These are phyloP conservation scores for Linum tenue DNA, from an alignment of 345 rosid genomes.

Conservation along the genomic window DNA sequence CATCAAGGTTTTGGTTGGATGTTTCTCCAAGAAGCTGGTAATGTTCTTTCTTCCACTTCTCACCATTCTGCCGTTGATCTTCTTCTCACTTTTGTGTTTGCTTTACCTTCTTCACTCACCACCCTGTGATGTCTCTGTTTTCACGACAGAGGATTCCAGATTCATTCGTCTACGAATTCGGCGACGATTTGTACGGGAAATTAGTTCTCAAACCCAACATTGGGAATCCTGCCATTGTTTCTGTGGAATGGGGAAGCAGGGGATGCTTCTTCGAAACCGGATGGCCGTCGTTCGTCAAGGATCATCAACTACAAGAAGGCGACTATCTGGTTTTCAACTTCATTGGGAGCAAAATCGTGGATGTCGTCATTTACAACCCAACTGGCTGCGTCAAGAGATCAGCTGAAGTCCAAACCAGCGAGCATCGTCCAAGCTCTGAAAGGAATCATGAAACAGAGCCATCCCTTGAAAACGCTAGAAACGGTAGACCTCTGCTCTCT, in stretches of 20 bases:
- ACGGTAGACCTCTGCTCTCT: no score
- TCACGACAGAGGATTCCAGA: background rate
- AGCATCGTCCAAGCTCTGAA: background rate
- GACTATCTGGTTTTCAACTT: background rate
- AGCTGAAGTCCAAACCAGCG: no score
- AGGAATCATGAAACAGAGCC: background rate
- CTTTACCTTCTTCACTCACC: background rate
- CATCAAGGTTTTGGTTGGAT: background rate
- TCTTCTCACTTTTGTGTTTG: background rate
- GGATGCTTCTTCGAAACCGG: background rate
- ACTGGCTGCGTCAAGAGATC: background rate
- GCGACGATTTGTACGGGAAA: background rate
- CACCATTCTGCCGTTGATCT: background rate
- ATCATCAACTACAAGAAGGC: background rate
- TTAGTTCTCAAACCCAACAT: background rate
- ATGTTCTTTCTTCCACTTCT: background rate
- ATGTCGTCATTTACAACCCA: background rate
- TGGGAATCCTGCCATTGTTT: background rate
- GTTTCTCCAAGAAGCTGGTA: background rate
- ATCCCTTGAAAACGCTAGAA: background rate
- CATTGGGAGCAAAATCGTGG: background rate
- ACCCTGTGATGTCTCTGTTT: background rate
- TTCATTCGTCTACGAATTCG: background rate
- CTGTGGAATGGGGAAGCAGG: background rate
- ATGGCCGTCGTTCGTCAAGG: background rate